These are phyloP conservation scores for Cutaneotrichosporon daszewskae DNA, from an alignment of 1,284 basidiomycete genomes.

Conservation along the genomic window DNA sequence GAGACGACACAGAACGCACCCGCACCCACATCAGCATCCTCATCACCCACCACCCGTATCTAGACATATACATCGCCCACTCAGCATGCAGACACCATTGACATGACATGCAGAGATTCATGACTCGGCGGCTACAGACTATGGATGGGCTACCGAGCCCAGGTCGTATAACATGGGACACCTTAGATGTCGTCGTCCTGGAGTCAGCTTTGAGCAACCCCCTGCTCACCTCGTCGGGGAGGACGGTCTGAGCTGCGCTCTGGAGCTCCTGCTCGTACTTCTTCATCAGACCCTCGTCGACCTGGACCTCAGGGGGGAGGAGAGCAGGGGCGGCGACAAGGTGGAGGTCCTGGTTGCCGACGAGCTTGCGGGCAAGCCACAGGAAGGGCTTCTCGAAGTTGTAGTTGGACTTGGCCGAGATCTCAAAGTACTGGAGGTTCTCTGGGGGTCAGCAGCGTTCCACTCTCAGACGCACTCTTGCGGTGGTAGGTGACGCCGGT, in stretches of 20 bases:
- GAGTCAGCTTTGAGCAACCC: no score
- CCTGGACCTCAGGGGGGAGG: slow-evolving; percentile 84
- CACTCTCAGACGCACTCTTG: slow-evolving; percentile 59
- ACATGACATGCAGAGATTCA: slow-evolving; percentile 22
- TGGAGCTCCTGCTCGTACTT: slow-evolving; percentile 77
- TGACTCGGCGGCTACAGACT: slow-evolving; percentile 19
- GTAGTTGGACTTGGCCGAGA: slow-evolving; percentile 99
- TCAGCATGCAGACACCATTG: no score
- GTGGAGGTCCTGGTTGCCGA: slow-evolving; percentile 84
- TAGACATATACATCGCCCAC: slow-evolving; percentile 14
- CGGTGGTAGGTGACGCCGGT: slow-evolving; percentile 98
- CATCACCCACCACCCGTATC: slow-evolving; percentile 6
- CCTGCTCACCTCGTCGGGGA: slow-evolving; percentile 51
- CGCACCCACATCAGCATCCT: neutral
- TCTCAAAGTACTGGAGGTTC: slow-evolving; percentile 99
- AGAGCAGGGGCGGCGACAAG: slow-evolving; percentile 97
- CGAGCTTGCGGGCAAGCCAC: slow-evolving; percentile 97
- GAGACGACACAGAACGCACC: neutral
- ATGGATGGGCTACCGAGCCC: slow-evolving; percentile 1
- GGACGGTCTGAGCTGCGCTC: slow-evolving; percentile 48
- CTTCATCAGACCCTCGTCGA: slow-evolving; percentile 73
- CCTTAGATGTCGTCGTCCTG: slow-evolving; percentile 45
- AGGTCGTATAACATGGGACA: slow-evolving; percentile 5
- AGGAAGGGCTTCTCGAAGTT: slow-evolving; percentile 99
- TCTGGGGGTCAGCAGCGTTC: slow-evolving; percentile 44